These are phyloP conservation scores for Pleurotus platypus DNA, from an alignment of 768 basidiomycete species.

Conservation along the genomic window DNA sequence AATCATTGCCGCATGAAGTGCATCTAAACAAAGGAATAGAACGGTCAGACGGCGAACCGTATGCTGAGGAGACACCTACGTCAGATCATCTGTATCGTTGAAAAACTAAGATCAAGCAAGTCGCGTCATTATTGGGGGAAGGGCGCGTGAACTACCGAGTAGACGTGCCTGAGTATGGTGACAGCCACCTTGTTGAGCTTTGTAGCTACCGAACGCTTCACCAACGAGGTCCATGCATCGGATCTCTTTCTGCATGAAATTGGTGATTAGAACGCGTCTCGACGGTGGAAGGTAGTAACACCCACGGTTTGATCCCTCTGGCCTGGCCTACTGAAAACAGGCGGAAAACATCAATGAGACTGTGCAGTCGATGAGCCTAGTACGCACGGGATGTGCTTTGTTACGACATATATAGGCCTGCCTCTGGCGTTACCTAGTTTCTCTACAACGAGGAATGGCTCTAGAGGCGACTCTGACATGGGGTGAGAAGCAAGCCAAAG, in stretches of 20 bases:
- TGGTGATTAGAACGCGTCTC: neutral
- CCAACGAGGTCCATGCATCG: constrained; percentile 7
- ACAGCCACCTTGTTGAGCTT: constrained; percentile 7
- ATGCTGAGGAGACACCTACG: neutral
- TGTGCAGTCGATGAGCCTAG: neutral
- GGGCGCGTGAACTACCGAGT: neutral
- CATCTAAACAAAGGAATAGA: neutral
- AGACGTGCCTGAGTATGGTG: constrained; percentile 1
- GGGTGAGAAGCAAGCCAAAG: neutral
- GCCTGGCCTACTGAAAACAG: neutral
- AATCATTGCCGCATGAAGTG: constrained; percentile 7
- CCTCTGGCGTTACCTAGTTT: constrained; percentile 6
- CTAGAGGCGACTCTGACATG: constrained; percentile 7
- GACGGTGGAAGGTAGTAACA: neutral
- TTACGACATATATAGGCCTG: constrained; percentile 6
- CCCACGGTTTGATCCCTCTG: neutral
- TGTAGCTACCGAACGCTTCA: constrained; percentile 8
- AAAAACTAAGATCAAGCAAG: neutral
- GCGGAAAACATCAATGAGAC: neutral
- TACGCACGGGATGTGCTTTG: constrained; percentile 7
- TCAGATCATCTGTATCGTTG: constrained; percentile 5
- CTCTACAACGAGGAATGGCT: constrained; percentile 7
- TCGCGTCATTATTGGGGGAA: too few relatives aligned
- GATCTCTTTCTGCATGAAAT: neutral
- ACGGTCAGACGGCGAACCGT: neutral